Evolutionary conservation across 495 filamentous ascomycete genomes (phyloP).

Genomic region (Penicillium tannophilum): DNA sequence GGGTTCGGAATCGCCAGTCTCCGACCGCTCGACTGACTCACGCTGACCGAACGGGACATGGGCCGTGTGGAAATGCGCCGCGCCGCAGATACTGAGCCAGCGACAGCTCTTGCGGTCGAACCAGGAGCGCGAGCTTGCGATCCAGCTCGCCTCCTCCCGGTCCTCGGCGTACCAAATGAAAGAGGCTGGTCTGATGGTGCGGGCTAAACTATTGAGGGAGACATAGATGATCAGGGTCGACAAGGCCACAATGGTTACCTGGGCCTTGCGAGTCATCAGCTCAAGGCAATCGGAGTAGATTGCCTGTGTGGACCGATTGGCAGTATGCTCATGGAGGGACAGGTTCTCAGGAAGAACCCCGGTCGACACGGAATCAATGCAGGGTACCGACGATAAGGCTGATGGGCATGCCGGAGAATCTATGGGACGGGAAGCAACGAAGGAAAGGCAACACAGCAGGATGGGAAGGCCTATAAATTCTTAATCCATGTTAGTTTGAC

Average conservation of each 20-base stretch:
- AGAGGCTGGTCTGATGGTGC: conserved; percentile 30
- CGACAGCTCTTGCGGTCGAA: conserved; percentile 73
- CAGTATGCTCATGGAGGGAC: conserved; percentile 19
- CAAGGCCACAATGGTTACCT: conserved; percentile 42
- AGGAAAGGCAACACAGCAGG: conserved; percentile 19
- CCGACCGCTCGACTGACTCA: conserved; percentile 20
- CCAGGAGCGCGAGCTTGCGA: conserved; percentile 71
- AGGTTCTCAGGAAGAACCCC: conserved; percentile 11
- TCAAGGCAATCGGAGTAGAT: conserved; percentile 29
- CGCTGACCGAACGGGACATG: conserved; percentile 34
- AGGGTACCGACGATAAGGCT: conserved; percentile 15
- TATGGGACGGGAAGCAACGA: conserved; percentile 24
- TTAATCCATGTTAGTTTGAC: conserved; percentile 12
- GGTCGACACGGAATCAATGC: conserved; percentile 26
- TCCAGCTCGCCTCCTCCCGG: conserved; percentile 66
- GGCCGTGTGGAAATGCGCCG: conserved; percentile 53
- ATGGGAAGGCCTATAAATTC: conserved; percentile 20
- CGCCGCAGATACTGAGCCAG: conserved; percentile 71
- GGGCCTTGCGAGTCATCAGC: conserved; percentile 47
- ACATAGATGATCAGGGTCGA: conserved; percentile 50
- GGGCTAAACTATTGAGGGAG: conserved; percentile 44
- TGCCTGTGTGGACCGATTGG: conserved; percentile 19
- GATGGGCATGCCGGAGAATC: conserved; percentile 23
- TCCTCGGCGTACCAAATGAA: conserved; percentile 50
- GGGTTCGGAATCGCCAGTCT: conserved; percentile 16